Base-by-base conservation (phyloP, 108 stramenopile genomes). In the Skeletonema marinoi region DNA sequence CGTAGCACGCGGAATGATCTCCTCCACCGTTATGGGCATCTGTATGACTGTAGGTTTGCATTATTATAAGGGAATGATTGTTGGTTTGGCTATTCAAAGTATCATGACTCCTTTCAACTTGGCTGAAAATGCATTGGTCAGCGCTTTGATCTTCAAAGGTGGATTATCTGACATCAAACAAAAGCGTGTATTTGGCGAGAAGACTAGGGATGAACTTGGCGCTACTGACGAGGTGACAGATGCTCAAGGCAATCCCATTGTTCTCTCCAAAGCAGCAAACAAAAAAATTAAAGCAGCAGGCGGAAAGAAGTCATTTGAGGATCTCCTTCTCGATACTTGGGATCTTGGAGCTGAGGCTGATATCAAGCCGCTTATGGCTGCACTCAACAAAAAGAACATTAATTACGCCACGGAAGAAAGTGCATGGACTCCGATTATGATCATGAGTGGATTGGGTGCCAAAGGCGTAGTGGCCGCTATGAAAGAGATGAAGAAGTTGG, bases 371-470 rank as follows among this genome's bases (percentile, higher is more conserved):
- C 85, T 96, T 31, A 83, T 93, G 84, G 78, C 64, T 4, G 74
- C 67, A 29, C 17, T 96, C 6, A 91, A 63, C 30, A 85, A 88
- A 65, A 88, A 87, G 66, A 96, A 89, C 81, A 85, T 92, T 70
- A 96, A 96, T 73, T 80, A 68, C 46, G 78, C 82, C 35, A 89
- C 93, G 9, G 87, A 86, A 58, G 95, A 92, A 66, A 88, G 80
- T 87, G 81, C 81, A 30, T 96, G 95, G 95, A 93, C 95, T 9
- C 92, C 95, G 2, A 73, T 93, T 38, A 96, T 96, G 95, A 75
- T 96, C 69, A 62, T 96, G 70, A 84, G 87, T 54, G 95, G 91
- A 63, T 68, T 96, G 39, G 83, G 85, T 21, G 89, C 78, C 13
- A 78, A 82, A 32, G 86, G 84, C 25, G 83, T 73, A 12, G 81